These are phyloP conservation scores for Suhomyces choctaworum DNA, from an alignment of 1,139 yeast genomes.

Conservation along the genomic window DNA sequence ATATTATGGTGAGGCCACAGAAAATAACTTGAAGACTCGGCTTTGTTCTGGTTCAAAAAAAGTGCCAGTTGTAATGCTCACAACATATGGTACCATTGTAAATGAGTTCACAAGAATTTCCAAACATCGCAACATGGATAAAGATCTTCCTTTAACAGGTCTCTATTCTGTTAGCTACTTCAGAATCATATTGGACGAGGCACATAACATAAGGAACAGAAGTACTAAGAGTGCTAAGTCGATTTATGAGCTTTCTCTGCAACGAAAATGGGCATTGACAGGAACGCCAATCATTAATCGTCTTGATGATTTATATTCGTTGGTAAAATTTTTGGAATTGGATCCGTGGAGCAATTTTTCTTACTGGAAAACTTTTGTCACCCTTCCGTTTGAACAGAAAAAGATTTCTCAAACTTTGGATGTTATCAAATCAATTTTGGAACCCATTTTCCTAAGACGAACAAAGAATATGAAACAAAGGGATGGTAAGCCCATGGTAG, in stretches of 20 bases:
- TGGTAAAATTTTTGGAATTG: constrained; percentile 69
- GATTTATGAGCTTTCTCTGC: constrained; percentile 61
- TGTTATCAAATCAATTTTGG: constrained; percentile 80
- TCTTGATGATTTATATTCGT: constrained; percentile 80
- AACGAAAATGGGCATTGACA: constrained; percentile 81
- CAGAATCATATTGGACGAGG: constrained; percentile 86
- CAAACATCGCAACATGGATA: constrained; percentile 29
- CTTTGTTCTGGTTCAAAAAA: constrained; percentile 35
- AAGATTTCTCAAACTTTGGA: constrained; percentile 73
- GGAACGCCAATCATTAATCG: constrained; percentile 95
- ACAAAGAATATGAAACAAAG: constrained; percentile 81
- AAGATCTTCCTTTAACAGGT: constrained; percentile 46
- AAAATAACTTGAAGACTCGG: constrained; percentile 43
- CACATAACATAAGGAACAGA: constrained; percentile 84
- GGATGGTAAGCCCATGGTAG: constrained; percentile 75
- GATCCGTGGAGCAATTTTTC: constrained; percentile 90
- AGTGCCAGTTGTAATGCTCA: constrained; percentile 74
- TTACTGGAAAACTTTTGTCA: constrained; percentile 87
- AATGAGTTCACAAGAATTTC: constrained; percentile 60
- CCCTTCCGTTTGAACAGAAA: constrained; percentile 76
- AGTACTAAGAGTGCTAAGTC: constrained; percentile 81
- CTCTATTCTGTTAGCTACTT: constrained; percentile 74
- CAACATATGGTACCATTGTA: constrained; percentile 87
- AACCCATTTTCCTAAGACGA: constrained; percentile 80
- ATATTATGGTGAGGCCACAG: constrained; percentile 72